Conservation (phyloP, 305 asterid species). For the Plantago rigida region DNA sequence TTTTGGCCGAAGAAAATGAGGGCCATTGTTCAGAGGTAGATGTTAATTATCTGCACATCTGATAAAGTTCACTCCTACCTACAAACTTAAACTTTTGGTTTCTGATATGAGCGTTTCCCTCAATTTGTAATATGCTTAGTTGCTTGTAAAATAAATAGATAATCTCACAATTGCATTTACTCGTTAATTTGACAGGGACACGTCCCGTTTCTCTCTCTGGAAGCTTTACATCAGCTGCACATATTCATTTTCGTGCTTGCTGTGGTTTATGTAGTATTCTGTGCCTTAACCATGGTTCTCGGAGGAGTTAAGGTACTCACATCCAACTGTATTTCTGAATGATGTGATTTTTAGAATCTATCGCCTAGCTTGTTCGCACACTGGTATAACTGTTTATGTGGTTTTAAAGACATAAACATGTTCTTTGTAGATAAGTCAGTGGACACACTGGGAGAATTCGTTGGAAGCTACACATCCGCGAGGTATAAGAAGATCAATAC, state of each 20-base stretch:
- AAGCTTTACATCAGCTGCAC: conserved; percentile 86
- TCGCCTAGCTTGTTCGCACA: not conserved
- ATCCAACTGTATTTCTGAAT: not conserved
- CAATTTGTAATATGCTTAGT: too few species aligned
- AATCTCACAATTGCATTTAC: too few species aligned
- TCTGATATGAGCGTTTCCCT: too few species aligned
- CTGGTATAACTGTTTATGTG: not conserved
- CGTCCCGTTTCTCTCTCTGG: conserved; percentile 53
- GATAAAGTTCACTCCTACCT: too few species aligned
- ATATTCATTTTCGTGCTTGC: conserved; percentile 85
- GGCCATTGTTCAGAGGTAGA: conserved; percentile 40
- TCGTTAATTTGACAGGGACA: conserved; percentile 41
- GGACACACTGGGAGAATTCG: conserved; percentile 74
- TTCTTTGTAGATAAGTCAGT: conserved; percentile 42
- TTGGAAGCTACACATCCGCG: conserved; percentile 33
- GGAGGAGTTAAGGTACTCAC: conserved; percentile 60
- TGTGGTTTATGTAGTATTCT: conserved; percentile 61
- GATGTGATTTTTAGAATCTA: not conserved
- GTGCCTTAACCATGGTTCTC: conserved; percentile 68
- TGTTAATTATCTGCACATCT: not conserved
- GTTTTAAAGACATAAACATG: not conserved
- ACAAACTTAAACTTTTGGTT: too few species aligned
- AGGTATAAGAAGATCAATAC: conserved; percentile 28
- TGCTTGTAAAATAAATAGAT: too few species aligned
- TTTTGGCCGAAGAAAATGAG: conserved; percentile 35